Evolutionary conservation across 495 filamentous ascomycete species (phyloP), one percentile per base, ranked within the genome.

Genomic region (Podospora fimiseda): DNA sequence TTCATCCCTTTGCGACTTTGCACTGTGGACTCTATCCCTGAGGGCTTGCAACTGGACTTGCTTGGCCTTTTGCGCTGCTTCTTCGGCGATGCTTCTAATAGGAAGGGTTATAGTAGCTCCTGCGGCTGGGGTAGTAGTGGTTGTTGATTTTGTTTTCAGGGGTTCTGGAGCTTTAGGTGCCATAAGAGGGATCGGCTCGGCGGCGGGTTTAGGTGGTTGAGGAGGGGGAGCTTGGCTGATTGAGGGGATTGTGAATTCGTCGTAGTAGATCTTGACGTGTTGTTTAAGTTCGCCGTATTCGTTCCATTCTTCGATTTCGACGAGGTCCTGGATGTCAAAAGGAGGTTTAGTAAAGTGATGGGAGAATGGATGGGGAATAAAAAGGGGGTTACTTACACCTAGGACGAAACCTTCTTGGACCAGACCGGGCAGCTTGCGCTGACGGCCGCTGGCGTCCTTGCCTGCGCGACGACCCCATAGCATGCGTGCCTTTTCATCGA

Each of bases 271-370:
- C 40, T 65, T 85, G 50, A 96, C 76, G 53, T 88, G 81, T 66
- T 93, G 80, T 66, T 93, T 91, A 50, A 98, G 78, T 73, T 97
- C 93, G 63, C 88, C 92, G 63, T 92, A 95, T 61, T 98, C 93
- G 70, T 98, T 98, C 94, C 94, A 97, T 65, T 97, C 93, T 73
- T 98, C 93, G 51, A 96, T 80, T 63, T 96, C 80, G 52, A 95
- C 89, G 20, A 96, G 75, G 64, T 97, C 93, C 90, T 96, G 56
- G 21, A 43, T 1, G 33, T 1, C 1, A 13, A 2, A 6, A 9
- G 11, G 1, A 21, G 41, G 41, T 43, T 53, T 22, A 52, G 55
- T 24, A 22, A 15, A 24, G 13, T 37, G 52, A 1, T 9, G 45
- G 16, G 27, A 16, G 20, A 39, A 22, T 13, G 22, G 23, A 15